phyloP scores from a whole-genome alignment of 2,329 filamentous ascomycete genomes.

The Thielaviopsis populi region DNA sequence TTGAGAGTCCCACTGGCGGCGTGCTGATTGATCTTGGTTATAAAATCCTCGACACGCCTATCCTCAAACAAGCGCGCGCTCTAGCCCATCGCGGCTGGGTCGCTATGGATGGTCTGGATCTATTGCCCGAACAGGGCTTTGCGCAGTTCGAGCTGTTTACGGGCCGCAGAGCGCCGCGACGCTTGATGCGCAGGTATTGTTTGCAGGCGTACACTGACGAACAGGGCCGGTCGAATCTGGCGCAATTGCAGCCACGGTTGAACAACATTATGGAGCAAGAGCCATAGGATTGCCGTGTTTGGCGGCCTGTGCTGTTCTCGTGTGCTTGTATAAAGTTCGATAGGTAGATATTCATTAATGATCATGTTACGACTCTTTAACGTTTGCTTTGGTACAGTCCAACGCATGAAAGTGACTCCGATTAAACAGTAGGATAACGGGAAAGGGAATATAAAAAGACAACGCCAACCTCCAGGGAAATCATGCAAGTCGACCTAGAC shows the following conservation, averaged over 20 bases:
- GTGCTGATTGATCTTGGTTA: constrained; percentile 64
- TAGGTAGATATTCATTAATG: neutral
- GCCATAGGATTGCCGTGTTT: constrained; percentile 20
- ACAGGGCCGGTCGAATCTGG: constrained; percentile 27
- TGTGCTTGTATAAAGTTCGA: neutral
- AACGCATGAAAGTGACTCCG: neutral
- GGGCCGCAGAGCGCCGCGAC: constrained; percentile 36
- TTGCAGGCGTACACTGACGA: constrained; percentile 31
- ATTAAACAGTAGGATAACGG: neutral
- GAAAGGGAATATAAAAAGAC: neutral
- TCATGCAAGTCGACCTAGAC: neutral
- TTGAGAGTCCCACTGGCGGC: constrained; percentile 57
- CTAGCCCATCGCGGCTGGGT: constrained; percentile 53
- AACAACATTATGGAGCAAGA: constrained; percentile 29
- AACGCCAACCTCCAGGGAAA: neutral
- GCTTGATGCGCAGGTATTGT: constrained; percentile 55
- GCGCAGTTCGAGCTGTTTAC: constrained; percentile 74
- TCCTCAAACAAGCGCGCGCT: constrained; percentile 51
- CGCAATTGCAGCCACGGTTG: constrained; percentile 28
- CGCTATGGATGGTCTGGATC: constrained; percentile 58
- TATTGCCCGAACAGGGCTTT: constrained; percentile 64
- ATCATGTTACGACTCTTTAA: neutral
- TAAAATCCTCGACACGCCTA: constrained; percentile 54
- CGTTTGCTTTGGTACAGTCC: neutral
- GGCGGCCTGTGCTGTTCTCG: neutral